phyloP scores from a whole-genome alignment of 768 basidiomycete genomes.

The Pleurotus salmoneostramineus region DNA sequence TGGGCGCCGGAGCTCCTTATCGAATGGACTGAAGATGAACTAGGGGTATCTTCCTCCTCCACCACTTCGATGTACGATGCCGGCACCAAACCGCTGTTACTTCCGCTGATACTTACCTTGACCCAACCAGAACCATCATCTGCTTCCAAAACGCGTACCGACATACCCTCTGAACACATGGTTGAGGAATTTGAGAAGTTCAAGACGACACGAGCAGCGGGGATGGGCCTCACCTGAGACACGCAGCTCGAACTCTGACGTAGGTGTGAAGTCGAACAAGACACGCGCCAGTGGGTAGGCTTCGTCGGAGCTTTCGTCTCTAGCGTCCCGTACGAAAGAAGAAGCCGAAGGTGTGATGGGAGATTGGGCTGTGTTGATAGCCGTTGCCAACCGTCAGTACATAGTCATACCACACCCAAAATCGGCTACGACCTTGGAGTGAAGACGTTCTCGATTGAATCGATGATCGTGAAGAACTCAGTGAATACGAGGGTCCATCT shows the following conservation, averaged over 20 bases:
- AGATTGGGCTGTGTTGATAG: conserved; percentile 6
- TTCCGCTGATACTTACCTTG: conserved; percentile 59
- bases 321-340: conserved; percentile 44
- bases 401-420: not conserved
- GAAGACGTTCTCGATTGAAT: conserved; percentile 17
- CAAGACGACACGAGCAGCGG: not conserved
- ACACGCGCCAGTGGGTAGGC: conserved; percentile 53
- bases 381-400: not conserved
- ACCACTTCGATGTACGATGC: conserved; percentile 66
- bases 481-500: conserved; percentile 16
- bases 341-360: conserved; percentile 44
- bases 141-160: conserved; percentile 66
- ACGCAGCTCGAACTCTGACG: conserved; percentile 74
- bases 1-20: conserved; percentile 16
- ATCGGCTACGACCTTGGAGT: not conserved
- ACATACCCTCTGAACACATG: conserved; percentile 48
- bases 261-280: conserved; percentile 70
- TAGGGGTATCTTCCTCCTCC: conserved; percentile 23
- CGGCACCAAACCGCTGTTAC: conserved; percentile 73
- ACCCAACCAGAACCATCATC: conserved; percentile 89
- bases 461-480: conserved; percentile 15
- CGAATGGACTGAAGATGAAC: not conserved
- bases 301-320: conserved; percentile 36
- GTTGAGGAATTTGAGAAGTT: conserved; percentile 11
- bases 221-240: conserved; percentile 43